Evolutionary conservation across 2,329 filamentous ascomycete species (phyloP).

Genomic region (Fusarium hainanense): DNA sequence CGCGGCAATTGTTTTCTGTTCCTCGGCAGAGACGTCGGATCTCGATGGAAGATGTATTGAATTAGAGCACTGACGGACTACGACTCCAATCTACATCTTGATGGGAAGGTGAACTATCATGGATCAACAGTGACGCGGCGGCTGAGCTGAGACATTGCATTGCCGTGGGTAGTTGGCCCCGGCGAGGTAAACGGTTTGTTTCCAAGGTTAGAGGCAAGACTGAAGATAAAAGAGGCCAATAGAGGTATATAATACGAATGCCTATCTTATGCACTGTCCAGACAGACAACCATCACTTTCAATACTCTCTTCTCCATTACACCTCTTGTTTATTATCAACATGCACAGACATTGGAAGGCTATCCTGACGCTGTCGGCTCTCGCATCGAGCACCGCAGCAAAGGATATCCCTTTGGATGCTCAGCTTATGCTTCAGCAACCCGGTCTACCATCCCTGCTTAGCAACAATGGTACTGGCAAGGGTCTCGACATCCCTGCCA

Average conservation of each 20-base stretch:
- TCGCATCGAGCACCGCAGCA: not conserved
- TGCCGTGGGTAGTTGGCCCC: not conserved
- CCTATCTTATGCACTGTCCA: not conserved
- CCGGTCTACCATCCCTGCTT: not conserved
- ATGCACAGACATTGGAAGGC: constrained; percentile 13
- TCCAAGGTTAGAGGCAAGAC: not conserved
- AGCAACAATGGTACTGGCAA: not conserved
- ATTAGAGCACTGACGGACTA: too few relatives aligned
- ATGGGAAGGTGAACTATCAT: not conserved
- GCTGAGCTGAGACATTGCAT: not conserved
- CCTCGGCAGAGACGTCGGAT: not conserved
- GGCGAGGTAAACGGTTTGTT: too few relatives aligned
- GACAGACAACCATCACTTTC: not conserved
- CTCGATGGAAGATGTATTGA: not conserved
- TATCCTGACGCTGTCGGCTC: not conserved
- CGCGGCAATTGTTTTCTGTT: not conserved
- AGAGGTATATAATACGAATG: not conserved
- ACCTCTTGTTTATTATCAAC: not conserved
- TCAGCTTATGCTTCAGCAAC: constrained; percentile 4
- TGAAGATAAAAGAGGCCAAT: not conserved
- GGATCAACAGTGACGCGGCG: not conserved
- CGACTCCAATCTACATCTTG: too few relatives aligned
- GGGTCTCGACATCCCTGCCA: not conserved
- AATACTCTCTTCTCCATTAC: not conserved
- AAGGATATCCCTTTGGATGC: constrained; percentile 5